phyloP scores from a whole-genome alignment of 441 rosid genomes.

The Aleurites moluccanus region DNA sequence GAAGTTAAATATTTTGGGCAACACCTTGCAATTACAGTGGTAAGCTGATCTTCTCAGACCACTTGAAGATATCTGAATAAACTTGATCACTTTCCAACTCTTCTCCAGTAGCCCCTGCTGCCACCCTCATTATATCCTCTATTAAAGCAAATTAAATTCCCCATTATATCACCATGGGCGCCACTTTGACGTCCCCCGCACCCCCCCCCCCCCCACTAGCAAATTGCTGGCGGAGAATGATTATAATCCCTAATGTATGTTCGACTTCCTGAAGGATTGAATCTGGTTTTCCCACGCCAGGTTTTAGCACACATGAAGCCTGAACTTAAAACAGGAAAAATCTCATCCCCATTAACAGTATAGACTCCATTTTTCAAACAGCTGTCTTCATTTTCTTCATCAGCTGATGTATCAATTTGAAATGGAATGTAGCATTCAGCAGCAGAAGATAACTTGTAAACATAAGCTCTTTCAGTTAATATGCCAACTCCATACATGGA shows the following conservation, averaged over 20 bases:
- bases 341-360: conserved; percentile 89
- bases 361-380: conserved; percentile 86
- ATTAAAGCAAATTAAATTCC: conserved; percentile 91
- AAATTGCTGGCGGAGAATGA: conserved; percentile 83
- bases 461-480: conserved; percentile 89
- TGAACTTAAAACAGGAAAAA: conserved; percentile 85
- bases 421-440: conserved; percentile 88
- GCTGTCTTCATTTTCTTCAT: conserved; percentile 55
- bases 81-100: conserved; percentile 83
- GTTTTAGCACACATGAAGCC: conserved; percentile 98
- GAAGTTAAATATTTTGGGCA: not conserved
- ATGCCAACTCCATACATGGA: conserved; percentile 92
- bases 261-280: conserved; percentile 81
- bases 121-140: conserved; percentile 84
- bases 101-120: conserved; percentile 81
- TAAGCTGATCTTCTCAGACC: conserved; percentile 78
- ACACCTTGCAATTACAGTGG: conserved; percentile 39
- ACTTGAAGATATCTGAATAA: conserved; percentile 70
- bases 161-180: conserved; percentile 93
- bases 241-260: conserved; percentile 74
- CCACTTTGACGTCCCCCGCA: conserved; percentile 91
- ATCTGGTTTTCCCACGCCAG: conserved; percentile 97
- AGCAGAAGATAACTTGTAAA: conserved; percentile 66
- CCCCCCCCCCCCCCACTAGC: too few relatives aligned
- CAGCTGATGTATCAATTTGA: conserved; percentile 75